A percentile compares a stretch with the other conserved stretches of the same genome.
phyloP scores from a whole-genome alignment of 306 rosid species.

The Quercus glauca region DNA sequence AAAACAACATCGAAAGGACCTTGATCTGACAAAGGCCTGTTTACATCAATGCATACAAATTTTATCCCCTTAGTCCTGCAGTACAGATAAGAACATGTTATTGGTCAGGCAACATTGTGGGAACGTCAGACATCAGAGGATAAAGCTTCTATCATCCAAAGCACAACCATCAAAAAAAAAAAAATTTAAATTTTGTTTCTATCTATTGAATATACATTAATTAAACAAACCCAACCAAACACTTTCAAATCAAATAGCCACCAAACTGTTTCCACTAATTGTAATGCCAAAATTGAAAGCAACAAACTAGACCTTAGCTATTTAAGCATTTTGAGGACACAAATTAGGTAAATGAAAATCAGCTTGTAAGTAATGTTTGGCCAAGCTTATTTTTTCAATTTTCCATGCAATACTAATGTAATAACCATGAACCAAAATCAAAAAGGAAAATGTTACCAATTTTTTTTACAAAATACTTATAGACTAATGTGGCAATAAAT shows the following conservation, averaged over 20 bases:
- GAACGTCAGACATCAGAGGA: neutral
- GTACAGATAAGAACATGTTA: neutral
- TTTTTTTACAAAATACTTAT: too few relatives aligned
- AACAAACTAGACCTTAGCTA: neutral
- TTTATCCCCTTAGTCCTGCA: neutral
- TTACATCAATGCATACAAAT: neutral
- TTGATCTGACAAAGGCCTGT: slow-evolving; percentile 5
- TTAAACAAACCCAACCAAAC: neutral
- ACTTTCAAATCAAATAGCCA: neutral
- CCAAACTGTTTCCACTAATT: neutral
- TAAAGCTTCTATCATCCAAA: neutral
- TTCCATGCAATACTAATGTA: neutral
- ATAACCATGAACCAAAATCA: too few relatives aligned
- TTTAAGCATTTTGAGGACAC: neutral
- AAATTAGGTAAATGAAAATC: neutral
- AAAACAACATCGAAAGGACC: slow-evolving; percentile 7
- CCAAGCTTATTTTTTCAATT: neutral
- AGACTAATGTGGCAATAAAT: too few relatives aligned
- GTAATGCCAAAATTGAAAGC: neutral
- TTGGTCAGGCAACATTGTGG: neutral
- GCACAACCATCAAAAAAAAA: neutral
- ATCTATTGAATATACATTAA: neutral
- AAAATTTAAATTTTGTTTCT: neutral
- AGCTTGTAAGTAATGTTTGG: neutral
- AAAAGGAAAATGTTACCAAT: too few relatives aligned